These are phyloP conservation scores for Aspergillus ostianus DNA, from an alignment of 495 filamentous ascomycete species.

Conservation along the genomic window DNA sequence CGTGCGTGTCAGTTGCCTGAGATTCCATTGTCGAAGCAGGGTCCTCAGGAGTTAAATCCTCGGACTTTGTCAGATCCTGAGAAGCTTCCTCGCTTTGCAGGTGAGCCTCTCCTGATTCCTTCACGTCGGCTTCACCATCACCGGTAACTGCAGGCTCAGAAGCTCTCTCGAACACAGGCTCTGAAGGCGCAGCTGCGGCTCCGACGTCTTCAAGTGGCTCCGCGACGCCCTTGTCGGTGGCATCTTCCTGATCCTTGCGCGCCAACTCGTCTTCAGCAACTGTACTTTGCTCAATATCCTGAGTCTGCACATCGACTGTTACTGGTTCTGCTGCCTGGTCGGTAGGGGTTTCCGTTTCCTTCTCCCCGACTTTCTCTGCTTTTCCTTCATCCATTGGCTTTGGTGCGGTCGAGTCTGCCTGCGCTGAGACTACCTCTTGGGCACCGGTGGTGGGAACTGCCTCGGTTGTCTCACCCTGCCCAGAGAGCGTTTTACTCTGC, in stretches of 20 bases:
- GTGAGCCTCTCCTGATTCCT: not conserved
- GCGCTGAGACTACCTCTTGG: not conserved
- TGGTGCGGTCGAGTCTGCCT: not conserved
- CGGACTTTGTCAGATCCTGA: conserved; percentile 6
- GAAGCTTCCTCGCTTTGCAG: not conserved
- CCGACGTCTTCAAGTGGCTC: not conserved
- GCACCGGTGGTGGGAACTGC: not conserved
- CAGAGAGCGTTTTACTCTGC: not conserved
- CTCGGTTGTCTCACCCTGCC: not conserved
- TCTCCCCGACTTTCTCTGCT: not conserved
- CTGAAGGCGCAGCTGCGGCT: not conserved
- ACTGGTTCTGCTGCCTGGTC: not conserved
- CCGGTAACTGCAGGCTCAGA: not conserved
- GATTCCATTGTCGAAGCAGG: not conserved
- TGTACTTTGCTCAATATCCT: not conserved
- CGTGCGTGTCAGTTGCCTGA: not conserved
- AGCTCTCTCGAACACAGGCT: not conserved
- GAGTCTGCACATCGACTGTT: not conserved
- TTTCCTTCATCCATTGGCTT: not conserved
- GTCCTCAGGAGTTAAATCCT: not conserved
- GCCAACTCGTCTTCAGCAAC: not conserved
- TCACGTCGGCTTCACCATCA: not conserved
- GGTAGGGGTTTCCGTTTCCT: not conserved
- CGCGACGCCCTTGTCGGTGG: not conserved
- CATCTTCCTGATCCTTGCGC: not conserved